phyloP scores from a whole-genome alignment of 352 stramenopile genomes.

The Phytophthora vignae region DNA sequence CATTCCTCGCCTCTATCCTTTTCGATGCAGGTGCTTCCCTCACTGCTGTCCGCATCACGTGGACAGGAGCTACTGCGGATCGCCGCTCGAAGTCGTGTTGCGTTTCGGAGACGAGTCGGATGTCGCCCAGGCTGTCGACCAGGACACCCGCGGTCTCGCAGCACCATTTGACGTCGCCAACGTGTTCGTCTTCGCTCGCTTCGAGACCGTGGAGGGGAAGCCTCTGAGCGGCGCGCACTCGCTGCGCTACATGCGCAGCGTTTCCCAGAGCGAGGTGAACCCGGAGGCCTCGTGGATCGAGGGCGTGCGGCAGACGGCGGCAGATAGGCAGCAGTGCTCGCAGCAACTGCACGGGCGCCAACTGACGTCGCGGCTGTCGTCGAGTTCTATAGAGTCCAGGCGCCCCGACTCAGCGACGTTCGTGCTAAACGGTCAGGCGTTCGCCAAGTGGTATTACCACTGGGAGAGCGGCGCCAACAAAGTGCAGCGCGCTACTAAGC shows the following conservation, averaged over 20 bases:
- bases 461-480: slow-evolving; percentile 73
- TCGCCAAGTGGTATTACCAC: slow-evolving; percentile 71
- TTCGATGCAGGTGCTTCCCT: slow-evolving; percentile 44
- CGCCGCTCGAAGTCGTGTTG: slow-evolving; percentile 50
- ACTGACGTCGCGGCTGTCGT: slow-evolving; percentile 2
- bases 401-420: slow-evolving; percentile 22
- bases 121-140: slow-evolving; percentile 3
- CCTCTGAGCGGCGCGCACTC: slow-evolving; percentile 11
- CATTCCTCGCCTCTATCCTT: background rate
- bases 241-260: slow-evolving; percentile 30
- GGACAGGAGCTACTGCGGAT: slow-evolving; percentile 64
- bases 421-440: slow-evolving; percentile 56
- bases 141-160: background rate
- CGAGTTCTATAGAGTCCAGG: background rate
- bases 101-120: slow-evolving; percentile 16
- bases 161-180: slow-evolving; percentile 38
- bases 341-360: slow-evolving; percentile 34
- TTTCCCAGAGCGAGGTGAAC: slow-evolving; percentile 62
- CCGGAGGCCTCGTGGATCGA: slow-evolving; percentile 73
- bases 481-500: slow-evolving; percentile 60
- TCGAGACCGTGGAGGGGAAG: slow-evolving; percentile 43
- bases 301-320: slow-evolving; percentile 32
- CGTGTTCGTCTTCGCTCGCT: slow-evolving; percentile 39
- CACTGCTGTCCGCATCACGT: slow-evolving; percentile 67
- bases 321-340: slow-evolving; percentile 23